Conservation (phyloP, 1,284 basidiomycete genomes). For the Athelia sp. region DNA sequence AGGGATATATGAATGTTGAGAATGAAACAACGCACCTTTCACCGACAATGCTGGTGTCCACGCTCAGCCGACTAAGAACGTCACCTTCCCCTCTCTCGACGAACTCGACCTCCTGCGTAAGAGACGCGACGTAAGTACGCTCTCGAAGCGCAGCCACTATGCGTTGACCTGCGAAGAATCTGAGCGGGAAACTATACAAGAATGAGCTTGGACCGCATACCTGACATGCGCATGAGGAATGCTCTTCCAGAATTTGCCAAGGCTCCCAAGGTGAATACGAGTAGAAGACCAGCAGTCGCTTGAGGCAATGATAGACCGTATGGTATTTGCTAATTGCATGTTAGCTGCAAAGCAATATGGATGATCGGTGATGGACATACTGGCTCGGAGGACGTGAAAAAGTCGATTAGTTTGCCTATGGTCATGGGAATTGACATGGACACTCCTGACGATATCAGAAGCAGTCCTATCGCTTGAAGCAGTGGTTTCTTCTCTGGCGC, state of each 20-base stretch:
- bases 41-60: conserved; percentile 92
- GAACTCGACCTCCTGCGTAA: conserved; percentile 89
- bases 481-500: conserved; percentile 76
- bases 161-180: conserved; percentile 66
- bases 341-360: conserved; percentile 8
- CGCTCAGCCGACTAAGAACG: conserved; percentile 86
- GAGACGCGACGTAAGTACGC: conserved; percentile 75
- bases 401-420: conserved; percentile 89
- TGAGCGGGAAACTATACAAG: neutral
- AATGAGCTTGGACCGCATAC: conserved; percentile 29
- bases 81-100: conserved; percentile 94
- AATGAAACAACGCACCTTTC: conserved; percentile 60
- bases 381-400: conserved; percentile 70
- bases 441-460: conserved; percentile 70
- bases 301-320: conserved; percentile 74
- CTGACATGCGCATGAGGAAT: conserved; percentile 84
- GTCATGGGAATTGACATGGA: conserved; percentile 90
- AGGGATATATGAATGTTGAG: neutral
- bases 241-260: conserved; percentile 84
- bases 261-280: conserved; percentile 86
- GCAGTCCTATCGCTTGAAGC: conserved; percentile 60
- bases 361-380: conserved; percentile 37
- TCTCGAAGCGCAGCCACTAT: conserved; percentile 90
- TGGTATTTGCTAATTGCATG: conserved; percentile 59
- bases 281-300: conserved; percentile 72